Evolutionary conservation across 2,329 filamentous ascomycete genomes (phyloP), one percentile per base, ranked within the genome.

Genomic region (Chaetomium sp.): DNA sequence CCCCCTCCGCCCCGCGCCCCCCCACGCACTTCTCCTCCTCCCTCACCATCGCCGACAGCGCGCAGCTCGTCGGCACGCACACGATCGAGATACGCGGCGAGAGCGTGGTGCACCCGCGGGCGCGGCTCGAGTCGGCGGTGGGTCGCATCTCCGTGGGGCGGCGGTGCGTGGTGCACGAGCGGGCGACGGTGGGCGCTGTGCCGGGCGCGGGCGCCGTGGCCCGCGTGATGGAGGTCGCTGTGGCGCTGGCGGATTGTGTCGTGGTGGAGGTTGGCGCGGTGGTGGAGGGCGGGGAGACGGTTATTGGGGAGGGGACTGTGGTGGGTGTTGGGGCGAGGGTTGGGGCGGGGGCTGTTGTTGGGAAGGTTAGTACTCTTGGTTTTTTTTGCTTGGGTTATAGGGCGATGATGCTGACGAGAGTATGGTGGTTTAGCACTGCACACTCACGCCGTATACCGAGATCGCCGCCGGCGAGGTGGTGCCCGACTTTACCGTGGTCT

Each of bases 91-190:
- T 98, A 68, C 89, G 89, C 63, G 83, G 90, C 27, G 88, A 92
- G 73, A 89, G 87, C 3, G 85, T 97, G 7, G 79, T 99, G n/a
- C 94, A 98, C 73, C 93, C 95, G 1, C 91, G 93, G 57, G 86
- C 89, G 19, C 87, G 89, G 67, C 84, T 97, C 63, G 90, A 93
- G 72, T 90, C 94, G 9, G 87, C 87, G 64, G 83, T 89, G 59
- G 92, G 92, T 4, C 89, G 92, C 51, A 87, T 98, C 70, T 87
- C 88, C 31, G 85, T 96, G 65, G 93, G 93, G 29, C 87, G 91
- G 65, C 87, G 90, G 60, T 95, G 91, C 72, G 90, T 97, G 54
- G 83, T 98, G 51, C 87, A 90, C 70, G 95, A 98, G 78, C 80
- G 86, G 64, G 77, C 83, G 9, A 79, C 81, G 25, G 74, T 91